Base-by-base conservation (phyloP, 75 land plant genomes). In the Isoetes taiwanensis region DNA sequence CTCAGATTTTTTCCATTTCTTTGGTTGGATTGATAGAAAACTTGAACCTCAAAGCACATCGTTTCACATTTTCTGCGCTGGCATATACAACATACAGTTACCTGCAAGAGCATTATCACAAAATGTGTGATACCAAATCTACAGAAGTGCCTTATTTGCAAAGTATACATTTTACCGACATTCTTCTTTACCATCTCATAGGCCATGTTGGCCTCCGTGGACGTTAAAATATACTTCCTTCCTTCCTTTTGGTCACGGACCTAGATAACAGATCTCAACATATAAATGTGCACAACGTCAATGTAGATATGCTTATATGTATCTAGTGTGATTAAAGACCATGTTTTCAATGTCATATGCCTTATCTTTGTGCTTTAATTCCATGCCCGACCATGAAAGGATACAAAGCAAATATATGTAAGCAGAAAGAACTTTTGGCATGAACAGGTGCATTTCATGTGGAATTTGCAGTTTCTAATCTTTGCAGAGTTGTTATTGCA, bases 361-460 rank as follows among this genome's bases (percentile, higher is more conserved):
- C n/a, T n/a, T n/a, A n/a, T n/a, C n/a, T n/a, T n/a, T n/a, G n/a
- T n/a, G n/a, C n/a, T n/a, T n/a, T n/a, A n/a, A n/a, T n/a, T n/a
- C n/a, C n/a, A n/a, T n/a, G n/a, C n/a, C n/a, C n/a, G n/a, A n/a
- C n/a, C n/a, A n/a, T n/a, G n/a, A n/a, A n/a, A n/a, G n/a, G n/a
- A n/a, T n/a, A n/a, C n/a, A n/a, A n/a, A n/a, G n/a, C n/a, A n/a
- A n/a, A n/a, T n/a, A n/a, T n/a, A n/a, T n/a, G n/a, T n/a, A n/a
- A n/a, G n/a, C n/a, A n/a, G n/a, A n/a, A n/a, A n/a, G n/a, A 91
- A 93, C 97, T 83, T 86, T 54, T 83, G 75, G 41, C 97, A 91
- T 39, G 75, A 79, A 53, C 83, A 78, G 35, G n/a, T 30, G 56
- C 97, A 91, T 12, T 76, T 62, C 54, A 86, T 88, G 64, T 27